Percentiles rank a stretch among this genome's conserved stretches.
Conservation (phyloP, 192 early-diverging fungal species). For the Linnemannia elongata region DNA sequence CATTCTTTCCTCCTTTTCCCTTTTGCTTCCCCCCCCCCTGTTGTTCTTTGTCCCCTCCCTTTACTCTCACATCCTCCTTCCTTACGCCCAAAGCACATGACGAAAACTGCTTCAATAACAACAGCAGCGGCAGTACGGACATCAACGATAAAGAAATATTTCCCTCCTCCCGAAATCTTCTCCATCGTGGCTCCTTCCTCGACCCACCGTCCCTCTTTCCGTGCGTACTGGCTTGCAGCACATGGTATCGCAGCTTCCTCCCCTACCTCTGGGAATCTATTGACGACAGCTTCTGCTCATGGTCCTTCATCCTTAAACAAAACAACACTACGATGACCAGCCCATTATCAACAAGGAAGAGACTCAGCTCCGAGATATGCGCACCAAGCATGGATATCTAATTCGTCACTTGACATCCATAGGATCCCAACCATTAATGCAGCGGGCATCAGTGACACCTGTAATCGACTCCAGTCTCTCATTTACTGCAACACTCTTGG, state of each 20-base stretch:
- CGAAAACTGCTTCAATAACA: background rate
- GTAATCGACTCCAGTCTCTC: background rate
- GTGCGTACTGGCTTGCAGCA: background rate
- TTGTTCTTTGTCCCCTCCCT: no score
- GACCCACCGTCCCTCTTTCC: background rate
- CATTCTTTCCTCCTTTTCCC: no score
- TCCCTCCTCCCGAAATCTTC: background rate
- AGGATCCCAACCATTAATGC: background rate
- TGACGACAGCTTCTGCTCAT: background rate
- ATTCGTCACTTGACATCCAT: background rate
- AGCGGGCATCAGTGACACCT: background rate
- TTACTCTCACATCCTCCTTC: background rate
- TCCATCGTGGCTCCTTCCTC: background rate
- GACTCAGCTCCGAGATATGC: background rate
- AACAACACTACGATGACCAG: background rate
- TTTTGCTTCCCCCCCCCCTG: no score
- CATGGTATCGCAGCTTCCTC: background rate
- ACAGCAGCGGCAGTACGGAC: background rate
- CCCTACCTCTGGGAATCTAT: background rate
- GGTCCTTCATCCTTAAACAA: background rate
- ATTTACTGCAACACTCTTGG: background rate
- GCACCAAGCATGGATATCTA: background rate
- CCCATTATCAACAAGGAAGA: background rate
- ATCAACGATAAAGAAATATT: background rate
- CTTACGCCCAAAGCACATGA: background rate